Evolutionary conservation across 2,329 filamentous ascomycete species (phyloP).

Genomic region (Didymella pomorum): DNA sequence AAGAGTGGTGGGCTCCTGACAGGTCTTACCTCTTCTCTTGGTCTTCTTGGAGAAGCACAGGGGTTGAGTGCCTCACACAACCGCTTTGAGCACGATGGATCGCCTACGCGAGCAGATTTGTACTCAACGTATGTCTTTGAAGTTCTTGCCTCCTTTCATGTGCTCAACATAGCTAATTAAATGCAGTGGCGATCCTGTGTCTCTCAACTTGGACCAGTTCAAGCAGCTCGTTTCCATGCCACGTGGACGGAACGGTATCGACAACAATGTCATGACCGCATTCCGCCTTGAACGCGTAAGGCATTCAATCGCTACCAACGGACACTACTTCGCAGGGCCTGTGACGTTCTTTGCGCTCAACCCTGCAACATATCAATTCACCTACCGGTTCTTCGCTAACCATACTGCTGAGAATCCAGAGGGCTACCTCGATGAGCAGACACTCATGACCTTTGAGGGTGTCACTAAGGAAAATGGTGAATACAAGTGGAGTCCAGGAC

Average conservation of each 20-base stretch:
- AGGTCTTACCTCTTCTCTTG: conserved; percentile 20
- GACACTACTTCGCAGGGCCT: conserved; percentile 7
- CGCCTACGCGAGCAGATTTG: conserved; percentile 43
- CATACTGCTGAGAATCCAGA: conserved; percentile 51
- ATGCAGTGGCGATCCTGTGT: conserved; percentile 10
- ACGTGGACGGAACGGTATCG: conserved; percentile 11
- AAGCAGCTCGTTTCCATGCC: conserved; percentile 13
- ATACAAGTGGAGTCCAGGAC: conserved; percentile 43
- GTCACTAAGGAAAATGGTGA: conserved; percentile 45
- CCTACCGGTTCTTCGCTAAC: conserved; percentile 44
- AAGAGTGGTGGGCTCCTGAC: conserved; percentile 26
- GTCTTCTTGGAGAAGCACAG: conserved; percentile 32
- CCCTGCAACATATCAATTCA: conserved; percentile 21
- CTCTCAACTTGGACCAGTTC: conserved; percentile 10
- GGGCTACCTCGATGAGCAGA: conserved; percentile 47
- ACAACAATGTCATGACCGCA: conserved; percentile 9
- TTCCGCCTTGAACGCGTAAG: conserved; percentile 10
- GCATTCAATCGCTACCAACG: conserved; percentile 6
- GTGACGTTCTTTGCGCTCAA: conserved; percentile 8
- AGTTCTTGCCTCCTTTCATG: background rate
- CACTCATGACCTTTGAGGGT: conserved; percentile 53
- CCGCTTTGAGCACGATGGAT: conserved; percentile 48
- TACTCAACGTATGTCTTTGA: conserved; percentile 20
- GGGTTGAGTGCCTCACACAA: conserved; percentile 41
- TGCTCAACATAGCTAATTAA: conserved; percentile 1